Percentiles rank a stretch among this genome's conserved stretches.
Evolutionary conservation across 441 rosid genomes (phyloP).

Genomic region (Populus hybrid): DNA sequence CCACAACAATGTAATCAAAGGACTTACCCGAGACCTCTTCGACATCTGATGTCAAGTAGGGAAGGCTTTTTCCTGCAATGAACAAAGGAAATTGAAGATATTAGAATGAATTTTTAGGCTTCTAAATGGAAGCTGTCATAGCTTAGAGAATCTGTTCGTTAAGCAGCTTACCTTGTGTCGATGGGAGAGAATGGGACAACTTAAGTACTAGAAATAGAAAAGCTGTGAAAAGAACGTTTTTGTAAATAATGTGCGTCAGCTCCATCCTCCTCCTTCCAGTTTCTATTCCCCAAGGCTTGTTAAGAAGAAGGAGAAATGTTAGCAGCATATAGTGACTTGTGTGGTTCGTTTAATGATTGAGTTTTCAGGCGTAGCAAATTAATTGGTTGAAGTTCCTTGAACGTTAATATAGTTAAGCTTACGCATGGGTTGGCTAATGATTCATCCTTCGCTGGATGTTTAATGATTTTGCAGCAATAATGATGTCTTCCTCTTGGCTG

Average conservation of each 20-base stretch:
- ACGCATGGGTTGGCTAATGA: slow-evolving; percentile 39
- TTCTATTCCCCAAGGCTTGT: not conserved
- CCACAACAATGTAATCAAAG: slow-evolving; percentile 65
- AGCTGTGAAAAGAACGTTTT: slow-evolving; percentile 14
- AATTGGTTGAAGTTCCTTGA: slow-evolving; percentile 17
- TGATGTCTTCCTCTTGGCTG: slow-evolving; percentile 16
- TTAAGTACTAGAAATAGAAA: slow-evolving; percentile 17
- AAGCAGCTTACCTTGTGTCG: slow-evolving; percentile 34
- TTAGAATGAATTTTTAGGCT: not conserved
- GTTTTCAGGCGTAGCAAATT: slow-evolving; percentile 8
- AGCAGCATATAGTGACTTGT: slow-evolving; percentile 10
- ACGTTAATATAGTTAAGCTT: slow-evolving; percentile 8
- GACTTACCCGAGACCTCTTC: slow-evolving; percentile 56
- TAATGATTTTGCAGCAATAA: slow-evolving; percentile 31
- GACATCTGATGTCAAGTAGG: slow-evolving; percentile 58
- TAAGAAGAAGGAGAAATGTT: not conserved
- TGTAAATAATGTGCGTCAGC: slow-evolving; percentile 9
- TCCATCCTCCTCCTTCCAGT: slow-evolving; percentile 22
- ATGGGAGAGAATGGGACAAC: slow-evolving; percentile 18
- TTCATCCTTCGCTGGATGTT: slow-evolving; percentile 14
- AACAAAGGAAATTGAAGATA: not conserved
- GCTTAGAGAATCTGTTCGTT: not conserved
- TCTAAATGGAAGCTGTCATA: not conserved
- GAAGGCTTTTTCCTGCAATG: slow-evolving; percentile 16
- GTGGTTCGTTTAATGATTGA: slow-evolving; percentile 15